Evolutionary conservation across 495 filamentous ascomycete species (phyloP), one percentile per base, ranked within the genome.

Genomic region (Podospora pseudocomata): DNA sequence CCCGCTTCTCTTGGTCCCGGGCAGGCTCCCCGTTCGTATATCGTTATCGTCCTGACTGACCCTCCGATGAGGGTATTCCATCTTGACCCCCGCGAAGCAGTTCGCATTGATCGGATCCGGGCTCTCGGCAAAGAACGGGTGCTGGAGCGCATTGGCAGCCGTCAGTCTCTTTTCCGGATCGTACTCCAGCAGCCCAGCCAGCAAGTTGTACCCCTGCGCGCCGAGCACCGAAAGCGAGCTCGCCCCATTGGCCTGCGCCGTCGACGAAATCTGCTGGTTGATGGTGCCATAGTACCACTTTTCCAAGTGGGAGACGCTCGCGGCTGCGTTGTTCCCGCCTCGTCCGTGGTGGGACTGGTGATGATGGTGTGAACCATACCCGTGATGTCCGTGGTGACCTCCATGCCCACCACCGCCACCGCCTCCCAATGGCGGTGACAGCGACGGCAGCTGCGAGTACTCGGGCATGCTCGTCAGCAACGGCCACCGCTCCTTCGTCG

Each of bases 41-140:
- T 97, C 95, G 74, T 96, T 96, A 74, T 97, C 93, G 71, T 98
- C 95, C 73, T 94, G 90, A 64, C 89, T 96, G 5, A 99, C 94
- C 56, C 92, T 86, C 2, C 95, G 88, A 73, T 91, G 87, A 2
- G 96, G 95, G 79, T 99, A 99, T 74, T 95, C 90, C 67, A 85
- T 86, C 74, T 90, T 90, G 61, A 92, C 83, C 0, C 93, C 92
- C 73, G 97, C 92, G 72, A 99, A 99, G 76, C 95, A 97, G 77
- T 97, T 93, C 7, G 85, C 82, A 23, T 83, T 87, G 18, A 89
- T 84, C 65, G 87, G 87, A 39, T 89, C 86, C 7, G 39, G 39
- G 3, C 86, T 86, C 1, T 82, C 83, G 23, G 84, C 84, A 76
- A 97, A 96, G 77, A 97, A 99, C 0, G 90, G 87, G 75, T 97